phyloP scores from a whole-genome alignment of 176 grass and related monocot species.

The Oryza australiensis region DNA sequence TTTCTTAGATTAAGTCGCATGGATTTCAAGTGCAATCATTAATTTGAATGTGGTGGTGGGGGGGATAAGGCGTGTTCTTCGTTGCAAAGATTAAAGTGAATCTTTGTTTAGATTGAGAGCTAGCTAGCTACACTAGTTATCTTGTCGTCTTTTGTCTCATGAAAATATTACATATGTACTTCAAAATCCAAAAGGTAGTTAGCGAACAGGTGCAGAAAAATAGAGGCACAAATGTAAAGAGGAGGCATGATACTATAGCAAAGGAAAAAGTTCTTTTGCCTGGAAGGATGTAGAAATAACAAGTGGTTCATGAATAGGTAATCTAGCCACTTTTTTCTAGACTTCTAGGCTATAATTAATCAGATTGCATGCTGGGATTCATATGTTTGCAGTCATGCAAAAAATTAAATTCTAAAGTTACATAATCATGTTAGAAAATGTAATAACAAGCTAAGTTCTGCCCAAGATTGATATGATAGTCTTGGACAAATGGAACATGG shows the following conservation, averaged over 20 bases:
- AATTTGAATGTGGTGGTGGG: background rate
- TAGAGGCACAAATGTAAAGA: slow-evolving; percentile 5
- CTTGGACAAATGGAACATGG: background rate
- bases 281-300: background rate
- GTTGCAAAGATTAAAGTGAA: background rate
- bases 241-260: background rate
- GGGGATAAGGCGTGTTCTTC: background rate
- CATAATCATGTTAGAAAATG: background rate
- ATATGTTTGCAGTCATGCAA: slow-evolving; percentile 13
- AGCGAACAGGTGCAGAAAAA: background rate
- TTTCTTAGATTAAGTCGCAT: background rate
- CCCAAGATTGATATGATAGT: background rate
- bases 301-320: background rate
- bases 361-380: background rate
- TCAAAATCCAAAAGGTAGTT: background rate
- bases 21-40: background rate
- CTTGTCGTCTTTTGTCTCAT: background rate
- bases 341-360: background rate
- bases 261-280: background rate
- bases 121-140: background rate
- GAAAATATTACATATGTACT: background rate
- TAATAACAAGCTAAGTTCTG: background rate
- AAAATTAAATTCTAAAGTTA: background rate
- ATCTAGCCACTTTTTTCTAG: background rate
- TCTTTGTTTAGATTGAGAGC: background rate